A percentile compares a stretch with the other conserved stretches of the same genome.
These are phyloP conservation scores for Avicennia marina DNA, from an alignment of 257 asterid species.

Conservation along the genomic window DNA sequence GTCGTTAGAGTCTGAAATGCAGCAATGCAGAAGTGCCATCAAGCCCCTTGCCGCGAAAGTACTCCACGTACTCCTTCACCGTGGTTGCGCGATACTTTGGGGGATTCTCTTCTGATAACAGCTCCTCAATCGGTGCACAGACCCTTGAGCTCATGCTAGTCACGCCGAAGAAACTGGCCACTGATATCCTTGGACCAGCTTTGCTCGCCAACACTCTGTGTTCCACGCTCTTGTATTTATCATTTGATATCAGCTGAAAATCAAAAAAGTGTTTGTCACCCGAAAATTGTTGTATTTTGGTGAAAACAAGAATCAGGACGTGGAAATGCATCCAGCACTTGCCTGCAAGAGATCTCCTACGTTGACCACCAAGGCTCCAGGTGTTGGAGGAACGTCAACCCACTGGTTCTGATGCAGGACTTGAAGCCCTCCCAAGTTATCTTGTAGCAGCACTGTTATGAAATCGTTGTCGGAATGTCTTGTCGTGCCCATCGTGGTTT, in stretches of 20 bases:
- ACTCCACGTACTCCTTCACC: neutral
- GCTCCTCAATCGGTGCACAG: constrained; percentile 20
- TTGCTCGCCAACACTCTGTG: constrained; percentile 21
- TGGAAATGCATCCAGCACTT: neutral
- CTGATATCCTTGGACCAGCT: constrained; percentile 22
- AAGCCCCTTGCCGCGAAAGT: constrained; percentile 9
- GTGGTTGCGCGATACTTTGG: constrained; percentile 22
- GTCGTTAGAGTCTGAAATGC: constrained; percentile 5
- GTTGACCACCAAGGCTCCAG: constrained; percentile 21
- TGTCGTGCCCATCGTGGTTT: constrained; percentile 18
- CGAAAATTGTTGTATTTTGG: neutral
- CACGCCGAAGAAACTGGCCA: constrained; percentile 20
- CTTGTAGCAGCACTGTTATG: constrained; percentile 21
- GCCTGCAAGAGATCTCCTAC: constrained; percentile 21
- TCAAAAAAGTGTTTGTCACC: neutral
- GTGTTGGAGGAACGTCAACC: constrained; percentile 15
- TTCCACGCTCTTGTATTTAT: constrained; percentile 19
- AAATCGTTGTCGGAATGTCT: constrained; percentile 19
- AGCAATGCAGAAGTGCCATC: constrained; percentile 14
- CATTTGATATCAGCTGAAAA: constrained; percentile 18
- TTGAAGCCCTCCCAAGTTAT: constrained; percentile 17
- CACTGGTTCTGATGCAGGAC: constrained; percentile 7
- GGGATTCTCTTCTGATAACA: constrained; percentile 10
- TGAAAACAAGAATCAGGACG: neutral
- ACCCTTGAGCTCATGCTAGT: constrained; percentile 3